A percentile compares a stretch with the other conserved stretches of the same genome.
Evolutionary conservation across 192 early-diverging fungal genomes (phyloP).

Genomic region (Spizellomyces punctatus): DNA sequence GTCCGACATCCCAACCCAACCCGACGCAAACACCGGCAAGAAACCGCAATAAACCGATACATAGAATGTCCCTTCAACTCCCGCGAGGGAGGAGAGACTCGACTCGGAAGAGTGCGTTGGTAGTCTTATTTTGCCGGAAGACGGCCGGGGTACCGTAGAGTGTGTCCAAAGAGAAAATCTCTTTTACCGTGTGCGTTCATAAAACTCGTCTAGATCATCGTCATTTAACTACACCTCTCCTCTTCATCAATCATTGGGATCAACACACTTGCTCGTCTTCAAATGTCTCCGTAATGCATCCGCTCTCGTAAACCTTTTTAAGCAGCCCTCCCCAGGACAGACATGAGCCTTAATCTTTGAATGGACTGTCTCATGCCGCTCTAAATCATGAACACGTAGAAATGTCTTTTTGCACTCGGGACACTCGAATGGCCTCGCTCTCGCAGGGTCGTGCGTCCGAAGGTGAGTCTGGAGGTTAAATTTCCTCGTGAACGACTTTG

Average conservation of each 20-base stretch:
- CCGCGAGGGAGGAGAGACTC: too few species aligned
- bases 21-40: too few species aligned
- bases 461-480: conserved; percentile 73
- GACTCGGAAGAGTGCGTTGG: too few species aligned
- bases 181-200: too few species aligned
- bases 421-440: conserved; percentile 62
- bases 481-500: conserved; percentile 62
- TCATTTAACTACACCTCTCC: too few species aligned
- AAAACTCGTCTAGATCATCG: too few species aligned
- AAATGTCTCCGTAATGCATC: conserved; percentile 67
- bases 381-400: conserved; percentile 69
- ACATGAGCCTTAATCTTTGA: conserved; percentile 57
- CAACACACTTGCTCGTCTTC: conserved; percentile 2
- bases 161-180: too few species aligned
- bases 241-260: neutral
- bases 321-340: conserved; percentile 50
- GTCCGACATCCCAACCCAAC: too few species aligned
- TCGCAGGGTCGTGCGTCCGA: conserved; percentile 67
- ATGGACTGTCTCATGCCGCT: conserved; percentile 70
- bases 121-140: too few species aligned
- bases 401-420: conserved; percentile 59
- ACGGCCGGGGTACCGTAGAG: too few species aligned
- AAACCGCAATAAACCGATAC: too few species aligned
- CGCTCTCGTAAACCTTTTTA: conserved; percentile 59
- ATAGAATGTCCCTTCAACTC: too few species aligned